Evolutionary conservation across 2,329 filamentous ascomycete species (phyloP).

Genomic region (Ophiocordyceps camponoti-leonardi): DNA sequence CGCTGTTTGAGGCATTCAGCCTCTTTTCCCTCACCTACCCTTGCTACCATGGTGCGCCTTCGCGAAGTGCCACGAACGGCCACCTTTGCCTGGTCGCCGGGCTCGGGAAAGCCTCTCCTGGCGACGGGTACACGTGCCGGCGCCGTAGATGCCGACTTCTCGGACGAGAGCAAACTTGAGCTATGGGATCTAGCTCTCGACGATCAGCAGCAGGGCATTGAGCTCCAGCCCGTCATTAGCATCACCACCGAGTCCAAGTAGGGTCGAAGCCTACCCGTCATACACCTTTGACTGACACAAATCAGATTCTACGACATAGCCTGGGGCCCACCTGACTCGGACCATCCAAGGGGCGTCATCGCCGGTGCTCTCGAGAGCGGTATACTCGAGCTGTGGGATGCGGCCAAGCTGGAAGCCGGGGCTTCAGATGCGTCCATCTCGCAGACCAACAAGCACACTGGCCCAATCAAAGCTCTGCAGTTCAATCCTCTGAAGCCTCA

Average conservation of each 20-base stretch:
- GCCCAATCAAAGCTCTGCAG: slow-evolving; percentile 83
- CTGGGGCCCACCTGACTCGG: slow-evolving; percentile 70
- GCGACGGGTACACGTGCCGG: slow-evolving; percentile 90
- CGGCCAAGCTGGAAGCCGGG: slow-evolving; percentile 44
- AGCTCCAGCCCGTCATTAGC: slow-evolving; percentile 72
- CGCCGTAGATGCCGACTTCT: slow-evolving; percentile 93
- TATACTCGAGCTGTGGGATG: slow-evolving; percentile 85
- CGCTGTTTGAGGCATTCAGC: slow-evolving; percentile 1
- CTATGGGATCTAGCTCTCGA: slow-evolving; percentile 88
- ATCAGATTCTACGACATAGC: slow-evolving; percentile 89
- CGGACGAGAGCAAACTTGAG: slow-evolving; percentile 90
- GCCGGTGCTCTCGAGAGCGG: slow-evolving; percentile 92
- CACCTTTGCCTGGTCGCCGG: slow-evolving; percentile 92
- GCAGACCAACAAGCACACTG: slow-evolving; percentile 75
- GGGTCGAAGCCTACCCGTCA: not conserved
- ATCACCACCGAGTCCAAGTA: slow-evolving; percentile 85
- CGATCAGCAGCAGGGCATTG: slow-evolving; percentile 54
- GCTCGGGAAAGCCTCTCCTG: slow-evolving; percentile 59
- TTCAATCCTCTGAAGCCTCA: slow-evolving; percentile 91
- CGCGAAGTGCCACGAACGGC: slow-evolving; percentile 94
- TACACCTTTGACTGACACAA: slow-evolving; percentile 3
- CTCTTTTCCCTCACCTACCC: slow-evolving; percentile 3
- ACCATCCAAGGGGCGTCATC: slow-evolving; percentile 73
- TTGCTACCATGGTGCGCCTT: slow-evolving; percentile 69
- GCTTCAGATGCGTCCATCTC: slow-evolving; percentile 63